Evolutionary conservation across 108 stramenopile genomes (phyloP).

Genomic region (Skeletonema menzelii): DNA sequence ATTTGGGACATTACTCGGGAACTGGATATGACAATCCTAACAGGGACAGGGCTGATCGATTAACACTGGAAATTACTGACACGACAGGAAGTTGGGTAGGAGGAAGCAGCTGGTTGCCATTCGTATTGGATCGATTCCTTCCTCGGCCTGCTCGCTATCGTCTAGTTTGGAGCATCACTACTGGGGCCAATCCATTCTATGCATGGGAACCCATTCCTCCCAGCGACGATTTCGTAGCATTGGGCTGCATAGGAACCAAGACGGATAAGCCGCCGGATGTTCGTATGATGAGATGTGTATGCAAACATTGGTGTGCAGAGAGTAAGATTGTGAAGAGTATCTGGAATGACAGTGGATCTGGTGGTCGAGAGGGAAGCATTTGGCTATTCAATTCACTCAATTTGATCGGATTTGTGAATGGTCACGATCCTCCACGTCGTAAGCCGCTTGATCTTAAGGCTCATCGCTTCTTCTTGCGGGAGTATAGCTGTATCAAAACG

Average conservation of each 20-base stretch:
- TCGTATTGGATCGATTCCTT: conserved; percentile 88
- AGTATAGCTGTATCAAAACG: conserved; percentile 74
- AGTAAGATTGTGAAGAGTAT: conserved; percentile 74
- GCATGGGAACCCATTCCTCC: conserved; percentile 98
- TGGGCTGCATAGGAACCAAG: conserved; percentile 94
- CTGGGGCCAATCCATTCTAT: conserved; percentile 92
- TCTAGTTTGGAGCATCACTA: conserved; percentile 93
- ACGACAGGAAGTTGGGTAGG: conserved; percentile 91
- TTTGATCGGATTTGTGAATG: conserved; percentile 84
- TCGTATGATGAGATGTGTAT: conserved; percentile 91
- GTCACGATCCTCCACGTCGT: conserved; percentile 84
- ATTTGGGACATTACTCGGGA: conserved; percentile 91
- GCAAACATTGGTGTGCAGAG: conserved; percentile 85
- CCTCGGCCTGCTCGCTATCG: conserved; percentile 95
- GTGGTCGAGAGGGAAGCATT: conserved; percentile 87
- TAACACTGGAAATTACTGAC: conserved; percentile 92
- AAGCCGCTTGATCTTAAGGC: conserved; percentile 80
- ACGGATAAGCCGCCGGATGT: conserved; percentile 89
- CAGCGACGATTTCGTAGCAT: conserved; percentile 92
- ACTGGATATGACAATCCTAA: conserved; percentile 88
- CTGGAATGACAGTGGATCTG: conserved; percentile 92
- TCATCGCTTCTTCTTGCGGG: conserved; percentile 84
- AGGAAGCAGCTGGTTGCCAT: conserved; percentile 91
- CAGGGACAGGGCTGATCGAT: conserved; percentile 71
- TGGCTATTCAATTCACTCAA: conserved; percentile 89